Base-by-base conservation (phyloP, 2,329 filamentous ascomycete species). In the Cladophialophora bantiana region DNA sequence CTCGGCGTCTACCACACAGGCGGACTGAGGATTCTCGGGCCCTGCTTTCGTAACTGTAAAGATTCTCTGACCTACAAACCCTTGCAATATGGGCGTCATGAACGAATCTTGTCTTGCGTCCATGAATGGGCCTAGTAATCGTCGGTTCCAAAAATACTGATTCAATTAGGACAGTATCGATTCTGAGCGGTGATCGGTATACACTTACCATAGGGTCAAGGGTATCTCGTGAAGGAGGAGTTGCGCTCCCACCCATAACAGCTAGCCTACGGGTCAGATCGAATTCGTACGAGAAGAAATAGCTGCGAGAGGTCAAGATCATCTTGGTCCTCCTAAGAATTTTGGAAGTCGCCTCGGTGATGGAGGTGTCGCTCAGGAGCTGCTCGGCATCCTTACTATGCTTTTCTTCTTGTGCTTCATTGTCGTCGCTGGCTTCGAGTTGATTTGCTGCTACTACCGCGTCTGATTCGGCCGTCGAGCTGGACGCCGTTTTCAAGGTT, bases 271-370 rank as follows among this genome's bases (percentile, higher is more conserved):
- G 86, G 0, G 95, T 98, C 59, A 99, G 86, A 76, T 99, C 94
- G 76, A 94, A 86, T 71, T 99, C 95, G 77, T 99, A 97, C 0
- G 94, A 94, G 77, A 94, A 99, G 82, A 90, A 98, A 78, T 97
- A 98, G 77, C 92, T 97, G 69, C 86, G 86, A 0, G 90, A 93
- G 0, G 91, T 89, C 75, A 97, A 94, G 67, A 97, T 87, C 63
- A 98, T 87, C 74, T 92, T 92, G 1, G 93, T 89, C 36, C 92
- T 96, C 48, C 90, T 87, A 50, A 99, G 78, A 45, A 98, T 83
- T 75, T 97, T 96, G 1, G 94, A 94, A 10, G 96, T 82, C 36
- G 98, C 79, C 45, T 83, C 83, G 62, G 84, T 79, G 4, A 85
- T 81, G 18, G 70, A 68, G 20, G 59, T 64, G 20, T 56, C 60